Conservation (phyloP, 1,284 basidiomycete species). For the Veloporphyrellus conicus region DNA sequence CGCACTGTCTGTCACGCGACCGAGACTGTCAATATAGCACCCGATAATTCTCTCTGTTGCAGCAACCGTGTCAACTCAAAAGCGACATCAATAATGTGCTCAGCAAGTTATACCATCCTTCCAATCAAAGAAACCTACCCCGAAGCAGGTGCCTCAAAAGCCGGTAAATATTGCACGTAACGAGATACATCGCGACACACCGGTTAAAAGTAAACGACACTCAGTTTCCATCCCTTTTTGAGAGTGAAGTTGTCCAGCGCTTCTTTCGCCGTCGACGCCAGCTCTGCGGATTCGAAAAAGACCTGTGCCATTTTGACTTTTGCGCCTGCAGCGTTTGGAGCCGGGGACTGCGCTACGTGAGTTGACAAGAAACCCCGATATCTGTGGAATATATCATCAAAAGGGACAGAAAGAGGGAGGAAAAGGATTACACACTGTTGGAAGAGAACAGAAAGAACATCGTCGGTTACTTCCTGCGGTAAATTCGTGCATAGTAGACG, state of each 20-base stretch:
- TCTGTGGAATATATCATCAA: conserved; percentile 36
- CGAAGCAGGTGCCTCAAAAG: not conserved
- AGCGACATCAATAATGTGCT: conserved; percentile 3
- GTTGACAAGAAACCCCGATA: conserved; percentile 74
- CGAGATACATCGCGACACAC: conserved; percentile 13
- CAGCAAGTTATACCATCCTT: not conserved
- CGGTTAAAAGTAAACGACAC: conserved; percentile 63
- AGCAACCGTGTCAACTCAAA: conserved; percentile 1
- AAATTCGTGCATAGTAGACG: conserved; percentile 73
- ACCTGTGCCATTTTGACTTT: conserved; percentile 74
- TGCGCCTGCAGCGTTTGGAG: conserved; percentile 56
- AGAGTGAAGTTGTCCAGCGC: conserved; percentile 76
- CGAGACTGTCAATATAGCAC: not conserved
- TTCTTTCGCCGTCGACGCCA: conserved; percentile 72
- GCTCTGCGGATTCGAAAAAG: conserved; percentile 64
- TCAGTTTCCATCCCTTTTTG: conserved; percentile 79
- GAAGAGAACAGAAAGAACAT: conserved; percentile 77
- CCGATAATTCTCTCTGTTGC: not conserved
- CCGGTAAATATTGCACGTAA: not conserved
- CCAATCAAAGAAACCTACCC: not conserved
- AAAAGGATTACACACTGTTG: conserved; percentile 63
- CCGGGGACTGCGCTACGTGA: conserved; percentile 62
- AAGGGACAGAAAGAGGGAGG: not conserved
- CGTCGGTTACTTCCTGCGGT: conserved; percentile 76
- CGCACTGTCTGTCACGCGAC: not conserved